A percentile compares a stretch with the other conserved stretches of the same genome.
Evolutionary conservation across 768 basidiomycete species (phyloP).

Genomic region (Kwoniella europaea): DNA sequence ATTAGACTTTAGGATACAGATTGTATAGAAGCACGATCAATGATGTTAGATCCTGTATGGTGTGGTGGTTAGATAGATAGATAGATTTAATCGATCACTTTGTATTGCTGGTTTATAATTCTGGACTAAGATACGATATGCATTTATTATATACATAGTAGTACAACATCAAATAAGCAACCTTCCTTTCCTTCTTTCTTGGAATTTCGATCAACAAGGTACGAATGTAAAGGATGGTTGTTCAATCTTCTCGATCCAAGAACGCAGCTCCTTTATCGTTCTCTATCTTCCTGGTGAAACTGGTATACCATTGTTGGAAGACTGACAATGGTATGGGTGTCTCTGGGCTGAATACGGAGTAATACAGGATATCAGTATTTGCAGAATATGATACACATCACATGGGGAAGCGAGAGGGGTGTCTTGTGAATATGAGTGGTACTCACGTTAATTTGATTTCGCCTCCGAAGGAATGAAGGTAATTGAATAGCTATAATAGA

Average conservation of each 20-base stretch:
- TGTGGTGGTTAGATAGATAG: not conserved
- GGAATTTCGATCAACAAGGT: too few relatives aligned
- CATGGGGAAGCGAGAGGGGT: not conserved
- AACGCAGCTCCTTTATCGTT: conserved; percentile 52
- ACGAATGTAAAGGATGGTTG: too few relatives aligned
- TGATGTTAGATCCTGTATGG: too few relatives aligned
- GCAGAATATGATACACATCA: not conserved
- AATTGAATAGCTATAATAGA: conserved; percentile 55
- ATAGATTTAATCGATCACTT: not conserved
- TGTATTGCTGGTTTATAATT: not conserved
- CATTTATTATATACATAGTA: not conserved
- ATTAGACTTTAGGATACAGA: conserved; percentile 21
- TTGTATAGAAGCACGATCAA: too few relatives aligned
- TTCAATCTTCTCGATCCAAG: too few relatives aligned
- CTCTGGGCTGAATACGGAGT: conserved; percentile 40
- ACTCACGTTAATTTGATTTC: conserved; percentile 55
- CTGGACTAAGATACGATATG: not conserved
- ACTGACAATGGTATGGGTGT: conserved; percentile 58
- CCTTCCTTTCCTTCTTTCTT: not conserved
- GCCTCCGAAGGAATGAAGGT: conserved; percentile 57
- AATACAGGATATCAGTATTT: too few relatives aligned
- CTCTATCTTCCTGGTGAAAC: conserved; percentile 53
- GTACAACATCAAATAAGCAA: not conserved
- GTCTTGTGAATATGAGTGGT: not conserved
- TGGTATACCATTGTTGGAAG: conserved; percentile 57